Conservation (phyloP, 768 basidiomycete genomes). For the Peribolospora kevripleyi region DNA sequence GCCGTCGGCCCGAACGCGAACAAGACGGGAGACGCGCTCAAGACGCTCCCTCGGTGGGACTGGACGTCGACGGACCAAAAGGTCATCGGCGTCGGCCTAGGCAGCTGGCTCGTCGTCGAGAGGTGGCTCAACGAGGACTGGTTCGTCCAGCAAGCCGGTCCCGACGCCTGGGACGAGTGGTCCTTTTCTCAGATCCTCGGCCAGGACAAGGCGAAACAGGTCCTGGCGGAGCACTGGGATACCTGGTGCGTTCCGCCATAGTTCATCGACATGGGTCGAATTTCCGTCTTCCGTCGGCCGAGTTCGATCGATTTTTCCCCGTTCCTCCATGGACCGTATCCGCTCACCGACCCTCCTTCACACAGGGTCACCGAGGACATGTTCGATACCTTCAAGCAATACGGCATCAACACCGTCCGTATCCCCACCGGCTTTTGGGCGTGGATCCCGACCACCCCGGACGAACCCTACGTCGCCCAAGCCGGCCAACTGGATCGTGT, state of each 20-base stretch:
- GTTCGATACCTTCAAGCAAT: too few relatives aligned
- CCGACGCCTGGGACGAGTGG: constrained; percentile 9
- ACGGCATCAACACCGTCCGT: constrained; percentile 13
- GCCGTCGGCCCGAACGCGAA: constrained; percentile 6
- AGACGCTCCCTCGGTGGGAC: constrained; percentile 7
- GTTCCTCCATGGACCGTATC: too few relatives aligned
- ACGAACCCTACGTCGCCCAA: constrained; percentile 8
- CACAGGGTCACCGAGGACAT: too few relatives aligned
- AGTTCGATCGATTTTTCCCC: too few relatives aligned
- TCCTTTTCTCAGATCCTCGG: constrained; percentile 4
- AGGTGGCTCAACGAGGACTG: constrained; percentile 11
- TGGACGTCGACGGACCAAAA: constrained; percentile 6
- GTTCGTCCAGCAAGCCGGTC: constrained; percentile 6
- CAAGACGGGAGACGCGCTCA: background rate
- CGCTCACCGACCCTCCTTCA: too few relatives aligned
- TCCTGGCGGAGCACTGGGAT: constrained; percentile 18
- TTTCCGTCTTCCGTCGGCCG: too few relatives aligned
- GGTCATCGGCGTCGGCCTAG: constrained; percentile 9
- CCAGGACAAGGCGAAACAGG: constrained; percentile 8
- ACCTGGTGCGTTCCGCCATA: constrained; percentile 11
- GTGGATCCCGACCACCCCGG: constrained; percentile 8
- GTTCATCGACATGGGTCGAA: too few relatives aligned
- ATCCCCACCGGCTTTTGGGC: constrained; percentile 16
- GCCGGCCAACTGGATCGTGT: constrained; percentile 11
- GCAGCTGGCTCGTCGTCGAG: constrained; percentile 9